Conservation (phyloP, 1,284 basidiomycete genomes). For the Malassezia sp. region DNA sequence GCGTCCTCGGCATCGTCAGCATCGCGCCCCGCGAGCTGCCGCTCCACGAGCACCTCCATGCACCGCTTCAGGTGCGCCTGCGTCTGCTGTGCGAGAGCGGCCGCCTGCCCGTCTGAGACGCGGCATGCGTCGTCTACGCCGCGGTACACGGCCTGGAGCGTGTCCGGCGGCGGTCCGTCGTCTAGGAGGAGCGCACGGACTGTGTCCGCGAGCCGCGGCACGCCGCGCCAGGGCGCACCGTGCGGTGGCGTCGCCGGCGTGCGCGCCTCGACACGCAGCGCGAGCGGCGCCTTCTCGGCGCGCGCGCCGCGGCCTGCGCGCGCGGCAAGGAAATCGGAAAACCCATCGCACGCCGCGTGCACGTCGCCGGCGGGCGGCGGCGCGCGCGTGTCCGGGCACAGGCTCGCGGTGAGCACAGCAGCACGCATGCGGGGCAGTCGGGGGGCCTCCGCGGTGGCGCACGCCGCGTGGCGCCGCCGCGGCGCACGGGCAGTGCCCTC, state of each 20-base stretch:
- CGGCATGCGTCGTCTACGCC: background rate
- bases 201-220: background rate
- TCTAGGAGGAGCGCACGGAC: background rate
- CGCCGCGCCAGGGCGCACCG: too few species aligned
- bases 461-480: background rate
- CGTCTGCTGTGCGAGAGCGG: background rate
- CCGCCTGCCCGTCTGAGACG: background rate
- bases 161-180: background rate
- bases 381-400: background rate
- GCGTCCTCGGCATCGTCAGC: background rate
- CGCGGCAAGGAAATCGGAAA: too few species aligned
- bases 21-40: background rate
- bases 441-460: background rate
- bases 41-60: background rate
- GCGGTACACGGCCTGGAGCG: constrained; percentile 1
- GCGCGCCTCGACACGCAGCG: too few species aligned
- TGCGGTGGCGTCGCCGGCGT: too few species aligned
- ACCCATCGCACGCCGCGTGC: too few species aligned
- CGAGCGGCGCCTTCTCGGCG: too few species aligned
- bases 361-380: background rate
- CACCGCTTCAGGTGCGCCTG: background rate
- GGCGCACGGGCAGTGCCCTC: background rate
- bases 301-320: too few species aligned
- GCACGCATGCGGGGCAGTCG: background rate
- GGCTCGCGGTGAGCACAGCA: background rate